These are phyloP conservation scores for Macroventuria anomochaeta DNA, from an alignment of 2,329 filamentous ascomycete genomes.

Conservation along the genomic window DNA sequence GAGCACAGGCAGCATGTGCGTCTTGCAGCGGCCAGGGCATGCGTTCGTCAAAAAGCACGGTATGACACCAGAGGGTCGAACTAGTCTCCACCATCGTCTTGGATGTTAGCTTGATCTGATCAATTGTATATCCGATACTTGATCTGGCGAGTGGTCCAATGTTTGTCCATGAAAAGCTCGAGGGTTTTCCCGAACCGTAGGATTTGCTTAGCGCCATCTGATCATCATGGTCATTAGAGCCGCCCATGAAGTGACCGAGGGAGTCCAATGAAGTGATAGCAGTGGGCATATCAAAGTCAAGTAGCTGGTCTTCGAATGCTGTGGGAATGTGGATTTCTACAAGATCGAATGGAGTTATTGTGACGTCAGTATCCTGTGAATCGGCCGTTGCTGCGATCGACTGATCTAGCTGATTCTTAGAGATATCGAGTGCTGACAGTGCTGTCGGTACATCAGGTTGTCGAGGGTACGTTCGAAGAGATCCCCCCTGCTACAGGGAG, in stretches of 20 bases:
- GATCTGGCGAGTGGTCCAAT: conserved; percentile 29
- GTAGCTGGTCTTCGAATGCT: neutral
- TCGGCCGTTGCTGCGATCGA: conserved; percentile 1
- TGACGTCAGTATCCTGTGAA: conserved; percentile 39
- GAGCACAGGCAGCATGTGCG: conserved; percentile 60
- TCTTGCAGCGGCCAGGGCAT: conserved; percentile 64
- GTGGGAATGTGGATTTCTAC: conserved; percentile 8
- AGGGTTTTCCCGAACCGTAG: neutral
- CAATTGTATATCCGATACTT: conserved; percentile 36
- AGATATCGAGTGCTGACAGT: conserved; percentile 11
- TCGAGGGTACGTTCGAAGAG: conserved; percentile 57
- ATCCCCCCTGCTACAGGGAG: conserved; percentile 58
- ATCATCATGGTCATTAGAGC: neutral
- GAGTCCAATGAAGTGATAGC: conserved; percentile 60
- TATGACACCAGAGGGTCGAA: conserved; percentile 62
- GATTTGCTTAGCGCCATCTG: neutral
- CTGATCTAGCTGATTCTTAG: conserved; percentile 23
- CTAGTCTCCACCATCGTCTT: conserved; percentile 57
- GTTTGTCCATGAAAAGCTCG: conserved; percentile 15
- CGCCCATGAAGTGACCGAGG: conserved; percentile 40
- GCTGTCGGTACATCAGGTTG: conserved; percentile 18
- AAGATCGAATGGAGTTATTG: conserved; percentile 9
- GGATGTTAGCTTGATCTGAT: conserved; percentile 36
- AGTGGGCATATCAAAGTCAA: conserved; percentile 8
- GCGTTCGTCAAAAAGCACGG: conserved; percentile 56